Percentiles rank a stretch among this genome's conserved stretches.
Conservation (phyloP, 2,329 filamentous ascomycete species). For the Atkinsonella hypoxylon region DNA sequence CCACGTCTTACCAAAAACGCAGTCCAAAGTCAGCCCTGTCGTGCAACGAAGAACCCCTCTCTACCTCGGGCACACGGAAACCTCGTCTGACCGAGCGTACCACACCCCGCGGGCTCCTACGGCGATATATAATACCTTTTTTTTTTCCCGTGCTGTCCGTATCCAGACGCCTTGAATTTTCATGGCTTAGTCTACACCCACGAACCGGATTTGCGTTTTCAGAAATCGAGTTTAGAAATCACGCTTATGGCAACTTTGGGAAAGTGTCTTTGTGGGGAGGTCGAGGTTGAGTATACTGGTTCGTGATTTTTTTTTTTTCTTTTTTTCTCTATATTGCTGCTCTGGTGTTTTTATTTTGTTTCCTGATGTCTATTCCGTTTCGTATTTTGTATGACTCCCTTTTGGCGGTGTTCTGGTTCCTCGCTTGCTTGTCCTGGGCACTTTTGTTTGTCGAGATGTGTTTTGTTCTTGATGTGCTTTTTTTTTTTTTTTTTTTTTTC, state of each 20-base stretch:
- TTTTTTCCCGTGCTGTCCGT: too few species aligned
- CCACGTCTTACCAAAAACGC: too few species aligned
- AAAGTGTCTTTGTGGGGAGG: conserved; percentile 25
- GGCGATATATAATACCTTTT: too few species aligned
- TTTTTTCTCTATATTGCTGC: not conserved
- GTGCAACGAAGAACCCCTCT: too few species aligned
- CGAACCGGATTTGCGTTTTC: not conserved
- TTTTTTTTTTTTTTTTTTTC: too few species aligned
- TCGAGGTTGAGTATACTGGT: conserved; percentile 23
- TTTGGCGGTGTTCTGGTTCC: not conserved
- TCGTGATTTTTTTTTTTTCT: conserved; percentile 6
- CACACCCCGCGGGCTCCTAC: too few species aligned
- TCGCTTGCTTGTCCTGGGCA: too few species aligned
- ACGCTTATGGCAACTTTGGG: conserved; percentile 13
- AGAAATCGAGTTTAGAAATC: not conserved
- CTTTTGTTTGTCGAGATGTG: too few species aligned
- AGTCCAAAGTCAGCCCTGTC: too few species aligned
- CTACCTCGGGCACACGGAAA: too few species aligned
- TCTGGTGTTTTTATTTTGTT: not conserved
- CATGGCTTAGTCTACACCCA: not conserved
- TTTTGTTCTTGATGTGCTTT: too few species aligned
- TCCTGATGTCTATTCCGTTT: not conserved
- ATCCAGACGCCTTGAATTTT: not conserved
- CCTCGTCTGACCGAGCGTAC: too few species aligned
- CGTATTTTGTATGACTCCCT: not conserved